A percentile compares a stretch with the other conserved stretches of the same genome.
phyloP scores from a whole-genome alignment of 495 filamentous ascomycete species.

The Aspergillus homomorphus region DNA sequence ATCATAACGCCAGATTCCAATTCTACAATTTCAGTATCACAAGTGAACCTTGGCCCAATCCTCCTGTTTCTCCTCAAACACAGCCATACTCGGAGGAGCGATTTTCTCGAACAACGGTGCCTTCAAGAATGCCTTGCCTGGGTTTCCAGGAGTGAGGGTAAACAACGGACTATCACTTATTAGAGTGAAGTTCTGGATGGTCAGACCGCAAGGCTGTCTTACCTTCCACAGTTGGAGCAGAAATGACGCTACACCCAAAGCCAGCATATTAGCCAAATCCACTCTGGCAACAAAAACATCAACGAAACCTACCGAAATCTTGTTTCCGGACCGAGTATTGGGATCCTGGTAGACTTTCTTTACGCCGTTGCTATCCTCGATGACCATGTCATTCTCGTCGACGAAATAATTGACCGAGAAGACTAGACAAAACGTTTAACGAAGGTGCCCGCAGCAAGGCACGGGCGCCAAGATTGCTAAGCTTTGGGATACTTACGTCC shows the following conservation, averaged over 20 bases:
- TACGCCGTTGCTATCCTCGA: slow-evolving; percentile 17
- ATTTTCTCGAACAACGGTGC: slow-evolving; percentile 25
- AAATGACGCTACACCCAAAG: slow-evolving; percentile 22
- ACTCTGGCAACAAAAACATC: neutral
- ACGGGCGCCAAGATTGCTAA: neutral
- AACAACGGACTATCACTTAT: slow-evolving; percentile 15
- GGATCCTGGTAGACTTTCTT: slow-evolving; percentile 21
- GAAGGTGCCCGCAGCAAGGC: neutral
- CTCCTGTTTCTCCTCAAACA: slow-evolving; percentile 19
- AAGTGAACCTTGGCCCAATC: slow-evolving; percentile 8
- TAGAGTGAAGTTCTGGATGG: neutral
- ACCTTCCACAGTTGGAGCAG: slow-evolving; percentile 33
- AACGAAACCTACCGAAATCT: slow-evolving; percentile 14
- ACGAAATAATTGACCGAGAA: slow-evolving; percentile 30
- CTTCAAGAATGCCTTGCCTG: slow-evolving; percentile 27
- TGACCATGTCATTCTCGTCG: slow-evolving; percentile 15
- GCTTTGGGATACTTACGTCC: slow-evolving; percentile 10
- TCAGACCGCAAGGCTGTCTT: neutral
- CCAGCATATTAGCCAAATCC: slow-evolving; percentile 2
- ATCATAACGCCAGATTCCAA: too few relatives aligned
- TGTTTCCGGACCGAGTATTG: slow-evolving; percentile 19
- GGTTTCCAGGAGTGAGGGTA: slow-evolving; percentile 17
- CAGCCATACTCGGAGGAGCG: slow-evolving; percentile 13
- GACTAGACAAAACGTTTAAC: slow-evolving; percentile 11
- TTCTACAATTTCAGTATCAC: neutral